Evolutionary conservation across 2,329 filamentous ascomycete genomes (phyloP), one percentile per base, ranked within the genome.

Genomic region (Emmonsiellopsis sp.): DNA sequence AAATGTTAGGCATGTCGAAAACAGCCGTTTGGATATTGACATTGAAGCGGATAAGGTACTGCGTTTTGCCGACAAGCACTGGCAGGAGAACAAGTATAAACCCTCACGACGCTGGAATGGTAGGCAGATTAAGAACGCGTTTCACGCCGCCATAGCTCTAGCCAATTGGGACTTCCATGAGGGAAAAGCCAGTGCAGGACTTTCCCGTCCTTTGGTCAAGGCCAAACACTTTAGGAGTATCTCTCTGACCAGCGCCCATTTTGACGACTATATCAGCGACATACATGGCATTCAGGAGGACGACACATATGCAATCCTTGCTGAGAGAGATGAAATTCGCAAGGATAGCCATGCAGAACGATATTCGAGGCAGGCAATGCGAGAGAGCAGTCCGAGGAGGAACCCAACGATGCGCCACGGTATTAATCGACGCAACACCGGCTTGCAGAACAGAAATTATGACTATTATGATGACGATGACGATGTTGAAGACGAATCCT

Each of bases 91-190:
- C 7, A 45, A 58, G 27, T 36, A 58, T 9, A 40, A 39, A 8
- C 43, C 56, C 7, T 57, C 55, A 32, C 48, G 55, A 6, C 49
- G 39, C 31, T 69, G 67, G 67, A 71, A 71, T 52, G 69, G 68
- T 3, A 56, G 69, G 21, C 66, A 70, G 56, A 69, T 71, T 40
- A 58, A 60, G 13, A 71, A 71, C 52, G 68, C 67, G 1, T 68
- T 68, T 52, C 66, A 69, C 39, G 67, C 61, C 1, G 67, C 68
- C 6, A 55, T 64, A 11, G 63, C 68, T 3, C 59, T 71, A 5
- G 68, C 66, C 9, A 57, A 63, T 39, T 64, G 53, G 42, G 60
- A 63, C 11, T 53, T 53, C 10, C 27, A 43, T 32, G 53, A 49
- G 10, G 36, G 36, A 27, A 42, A 49, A 40, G 11, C 39, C 6